These are phyloP conservation scores for Candolleomyces eurysporus DNA, from an alignment of 768 basidiomycete genomes.

Conservation along the genomic window DNA sequence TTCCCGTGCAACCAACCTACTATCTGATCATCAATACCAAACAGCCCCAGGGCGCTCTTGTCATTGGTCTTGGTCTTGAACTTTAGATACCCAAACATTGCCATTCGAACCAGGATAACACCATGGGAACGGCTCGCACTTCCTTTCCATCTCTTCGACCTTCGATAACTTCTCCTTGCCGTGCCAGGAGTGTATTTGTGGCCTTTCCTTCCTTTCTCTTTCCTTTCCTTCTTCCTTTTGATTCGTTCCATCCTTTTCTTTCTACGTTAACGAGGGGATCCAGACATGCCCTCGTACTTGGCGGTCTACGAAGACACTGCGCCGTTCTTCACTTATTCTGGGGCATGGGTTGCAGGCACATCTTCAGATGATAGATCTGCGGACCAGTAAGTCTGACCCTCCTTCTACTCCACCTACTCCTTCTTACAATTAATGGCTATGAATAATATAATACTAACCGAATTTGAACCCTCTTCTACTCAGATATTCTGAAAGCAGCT, in stretches of 20 bases:
- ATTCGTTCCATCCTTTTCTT: not conserved
- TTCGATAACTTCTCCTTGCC: no score
- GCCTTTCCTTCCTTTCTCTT: not conserved
- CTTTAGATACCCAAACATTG: no score
- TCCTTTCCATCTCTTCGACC: no score
- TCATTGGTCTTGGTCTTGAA: no score
- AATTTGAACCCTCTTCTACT: not conserved
- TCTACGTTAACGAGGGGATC: no score
- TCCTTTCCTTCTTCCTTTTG: not conserved
- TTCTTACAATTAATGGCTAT: not conserved
- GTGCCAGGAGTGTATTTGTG: no score
- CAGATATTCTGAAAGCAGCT: conserved; percentile 16
- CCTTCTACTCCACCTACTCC: not conserved
- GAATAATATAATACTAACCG: not conserved
- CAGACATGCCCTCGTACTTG: conserved; percentile 5
- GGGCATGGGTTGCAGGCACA: not conserved
- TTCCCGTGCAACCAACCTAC: no score
- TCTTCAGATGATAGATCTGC: not conserved
- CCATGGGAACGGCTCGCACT: no score
- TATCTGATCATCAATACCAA: no score
- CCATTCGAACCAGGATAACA: no score
- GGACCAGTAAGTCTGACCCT: not conserved
- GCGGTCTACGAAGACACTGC: conserved; percentile 6
- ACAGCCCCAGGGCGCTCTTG: no score
- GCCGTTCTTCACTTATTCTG: conserved; percentile 1